phyloP scores from a whole-genome alignment of 352 stramenopile genomes.

The Globisporangium cystogenes region DNA sequence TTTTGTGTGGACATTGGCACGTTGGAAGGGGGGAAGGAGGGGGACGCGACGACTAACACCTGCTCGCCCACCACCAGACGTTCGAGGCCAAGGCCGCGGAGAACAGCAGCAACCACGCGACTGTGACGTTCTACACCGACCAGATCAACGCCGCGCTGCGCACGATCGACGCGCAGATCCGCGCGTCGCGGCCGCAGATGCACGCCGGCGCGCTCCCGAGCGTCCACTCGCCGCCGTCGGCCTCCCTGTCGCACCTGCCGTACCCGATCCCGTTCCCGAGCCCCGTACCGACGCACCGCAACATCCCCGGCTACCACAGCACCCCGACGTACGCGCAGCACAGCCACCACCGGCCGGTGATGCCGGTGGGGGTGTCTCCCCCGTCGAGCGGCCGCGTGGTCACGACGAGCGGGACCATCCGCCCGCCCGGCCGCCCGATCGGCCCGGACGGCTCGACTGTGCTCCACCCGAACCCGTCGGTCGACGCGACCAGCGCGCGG shows the following conservation, averaged over 20 bases:
- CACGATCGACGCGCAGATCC: conserved; percentile 47
- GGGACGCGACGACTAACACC: neutral
- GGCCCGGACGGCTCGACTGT: conserved; percentile 8
- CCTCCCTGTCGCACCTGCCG: neutral
- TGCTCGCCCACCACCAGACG: conserved; percentile 14
- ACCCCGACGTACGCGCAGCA: neutral
- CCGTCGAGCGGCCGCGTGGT: conserved; percentile 1
- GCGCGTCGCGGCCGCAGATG: conserved; percentile 13
- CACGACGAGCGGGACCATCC: neutral
- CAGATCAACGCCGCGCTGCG: conserved; percentile 33
- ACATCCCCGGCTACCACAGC: conserved; percentile 9
- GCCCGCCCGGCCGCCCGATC: neutral
- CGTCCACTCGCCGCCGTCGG: neutral
- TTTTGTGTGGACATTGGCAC: neutral
- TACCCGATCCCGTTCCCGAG: neutral
- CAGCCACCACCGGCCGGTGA: conserved; percentile 1
- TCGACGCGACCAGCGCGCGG: conserved; percentile 33
- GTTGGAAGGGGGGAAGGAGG: neutral
- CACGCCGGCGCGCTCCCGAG: neutral
- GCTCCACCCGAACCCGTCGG: conserved; percentile 19
- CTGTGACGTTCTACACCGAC: conserved; percentile 51
- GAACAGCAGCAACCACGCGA: conserved; percentile 35
- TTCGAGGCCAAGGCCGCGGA: conserved; percentile 46
- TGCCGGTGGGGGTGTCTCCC: neutral
- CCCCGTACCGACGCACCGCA: conserved; percentile 3